Evolutionary conservation across 495 filamentous ascomycete genomes (phyloP).

Genomic region (Astrothelium macrocarpum): DNA sequence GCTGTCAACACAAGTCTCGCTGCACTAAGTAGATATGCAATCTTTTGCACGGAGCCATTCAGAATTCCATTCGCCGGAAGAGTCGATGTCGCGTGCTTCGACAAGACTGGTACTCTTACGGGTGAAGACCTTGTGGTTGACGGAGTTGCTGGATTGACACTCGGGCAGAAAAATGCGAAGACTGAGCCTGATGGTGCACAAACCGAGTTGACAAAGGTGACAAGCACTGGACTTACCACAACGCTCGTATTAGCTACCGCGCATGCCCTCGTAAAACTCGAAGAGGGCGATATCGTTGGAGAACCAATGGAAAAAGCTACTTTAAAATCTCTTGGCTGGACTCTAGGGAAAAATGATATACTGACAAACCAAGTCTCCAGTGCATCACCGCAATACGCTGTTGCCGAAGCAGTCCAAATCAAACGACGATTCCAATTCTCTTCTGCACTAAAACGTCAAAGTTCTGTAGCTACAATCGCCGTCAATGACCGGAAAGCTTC

Average conservation of each 20-base stretch:
- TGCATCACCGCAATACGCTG: conserved; percentile 37
- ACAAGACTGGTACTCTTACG: conserved; percentile 96
- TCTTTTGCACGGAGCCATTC: conserved; percentile 99
- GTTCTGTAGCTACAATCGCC: conserved; percentile 76
- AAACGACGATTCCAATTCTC: conserved; percentile 98
- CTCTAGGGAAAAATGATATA: conserved; percentile 75
- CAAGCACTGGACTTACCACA: conserved; percentile 61
- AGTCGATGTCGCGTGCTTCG: conserved; percentile 95
- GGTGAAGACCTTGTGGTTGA: conserved; percentile 97
- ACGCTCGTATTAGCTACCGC: conserved; percentile 91
- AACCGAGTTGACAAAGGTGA: conserved; percentile 56
- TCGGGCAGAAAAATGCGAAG: conserved; percentile 56
- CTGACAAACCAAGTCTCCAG: conserved; percentile 51
- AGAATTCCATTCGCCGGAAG: conserved; percentile 95
- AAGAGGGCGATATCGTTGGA: conserved; percentile 94
- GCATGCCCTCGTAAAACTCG: conserved; percentile 88
- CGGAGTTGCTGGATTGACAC: conserved; percentile 80
- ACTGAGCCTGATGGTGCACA: conserved; percentile 72
- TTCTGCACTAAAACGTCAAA: conserved; percentile 89
- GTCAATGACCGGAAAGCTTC: conserved; percentile 55
- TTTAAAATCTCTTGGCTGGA: conserved; percentile 79
- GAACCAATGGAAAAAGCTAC: conserved; percentile 99
- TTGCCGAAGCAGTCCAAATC: conserved; percentile 67
- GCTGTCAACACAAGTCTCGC: conserved; percentile 98
- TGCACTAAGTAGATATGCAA: conserved; percentile 85